Percentiles rank a stretch among this genome's conserved stretches.
Conservation (phyloP, 345 rosid genomes). For the Angophora floribunda region DNA sequence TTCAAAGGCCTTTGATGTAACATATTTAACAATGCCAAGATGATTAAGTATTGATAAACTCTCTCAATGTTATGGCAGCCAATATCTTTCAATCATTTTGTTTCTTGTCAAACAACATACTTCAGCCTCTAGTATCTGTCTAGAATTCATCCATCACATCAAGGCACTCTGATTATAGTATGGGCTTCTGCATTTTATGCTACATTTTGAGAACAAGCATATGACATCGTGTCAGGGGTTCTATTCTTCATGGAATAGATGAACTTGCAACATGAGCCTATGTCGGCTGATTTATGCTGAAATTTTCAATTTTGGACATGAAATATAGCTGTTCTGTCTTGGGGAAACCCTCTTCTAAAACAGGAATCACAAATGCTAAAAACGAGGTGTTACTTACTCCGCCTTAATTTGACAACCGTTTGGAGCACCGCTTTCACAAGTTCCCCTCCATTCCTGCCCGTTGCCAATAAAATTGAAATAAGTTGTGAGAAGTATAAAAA, state of each 20-base stretch:
- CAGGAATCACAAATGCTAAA: neutral
- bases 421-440: neutral
- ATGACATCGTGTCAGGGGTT: neutral
- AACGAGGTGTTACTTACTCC: neutral
- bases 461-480: neutral
- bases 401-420: neutral
- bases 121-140: neutral
- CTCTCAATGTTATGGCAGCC: neutral
- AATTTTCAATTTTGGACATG: neutral
- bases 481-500: neutral
- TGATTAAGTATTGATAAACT: neutral
- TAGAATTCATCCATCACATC: neutral
- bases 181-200: neutral
- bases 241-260: neutral
- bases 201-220: neutral
- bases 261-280: neutral
- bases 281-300: neutral
- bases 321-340: neutral
- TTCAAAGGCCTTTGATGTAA: neutral
- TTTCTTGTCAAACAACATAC: neutral
- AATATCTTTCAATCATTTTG: neutral
- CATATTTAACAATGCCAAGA: neutral
- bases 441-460: neutral
- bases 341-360: neutral
- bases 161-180: neutral